Evolutionary conservation across 2,329 filamentous ascomycete species (phyloP).

Genomic region (Periglandula ipomoeae): DNA sequence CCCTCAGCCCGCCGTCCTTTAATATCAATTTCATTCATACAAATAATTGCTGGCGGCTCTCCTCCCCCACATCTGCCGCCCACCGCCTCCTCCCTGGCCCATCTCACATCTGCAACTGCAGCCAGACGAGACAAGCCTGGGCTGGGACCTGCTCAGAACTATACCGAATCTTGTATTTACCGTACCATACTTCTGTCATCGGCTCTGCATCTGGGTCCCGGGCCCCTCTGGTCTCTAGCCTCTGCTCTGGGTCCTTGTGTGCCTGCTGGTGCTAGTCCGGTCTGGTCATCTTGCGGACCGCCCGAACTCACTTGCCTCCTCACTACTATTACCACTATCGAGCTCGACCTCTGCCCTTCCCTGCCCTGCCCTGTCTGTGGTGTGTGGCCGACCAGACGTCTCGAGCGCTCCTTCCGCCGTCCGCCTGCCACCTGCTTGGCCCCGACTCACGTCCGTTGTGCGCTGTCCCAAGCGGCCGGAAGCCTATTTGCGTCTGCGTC

Average conservation of each 20-base stretch:
- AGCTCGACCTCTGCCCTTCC: too few species aligned
- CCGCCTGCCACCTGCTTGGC: not conserved
- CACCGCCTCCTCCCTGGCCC: not conserved
- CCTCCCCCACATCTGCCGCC: slow-evolving; percentile 1
- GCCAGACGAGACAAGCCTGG: not conserved
- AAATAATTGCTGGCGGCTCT: not conserved
- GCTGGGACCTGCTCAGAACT: not conserved
- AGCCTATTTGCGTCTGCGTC: slow-evolving; percentile 8
- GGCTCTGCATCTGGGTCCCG: too few species aligned
- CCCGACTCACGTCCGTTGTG: not conserved
- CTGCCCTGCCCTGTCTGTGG: not conserved
- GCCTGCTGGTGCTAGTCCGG: not conserved
- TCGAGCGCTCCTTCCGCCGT: slow-evolving; percentile 1
- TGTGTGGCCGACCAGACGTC: not conserved
- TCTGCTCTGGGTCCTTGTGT: not conserved
- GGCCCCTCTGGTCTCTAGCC: too few species aligned
- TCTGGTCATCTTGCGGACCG: not conserved
- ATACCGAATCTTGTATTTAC: too few species aligned
- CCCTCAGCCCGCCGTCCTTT: not conserved
- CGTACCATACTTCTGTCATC: too few species aligned
- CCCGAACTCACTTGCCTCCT: not conserved
- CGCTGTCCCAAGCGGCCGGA: not conserved
- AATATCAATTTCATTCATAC: too few species aligned
- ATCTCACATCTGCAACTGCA: not conserved
- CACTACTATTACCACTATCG: too few species aligned